phyloP scores from a whole-genome alignment of 805 yeast genomes.

The Pichia nakasei region DNA sequence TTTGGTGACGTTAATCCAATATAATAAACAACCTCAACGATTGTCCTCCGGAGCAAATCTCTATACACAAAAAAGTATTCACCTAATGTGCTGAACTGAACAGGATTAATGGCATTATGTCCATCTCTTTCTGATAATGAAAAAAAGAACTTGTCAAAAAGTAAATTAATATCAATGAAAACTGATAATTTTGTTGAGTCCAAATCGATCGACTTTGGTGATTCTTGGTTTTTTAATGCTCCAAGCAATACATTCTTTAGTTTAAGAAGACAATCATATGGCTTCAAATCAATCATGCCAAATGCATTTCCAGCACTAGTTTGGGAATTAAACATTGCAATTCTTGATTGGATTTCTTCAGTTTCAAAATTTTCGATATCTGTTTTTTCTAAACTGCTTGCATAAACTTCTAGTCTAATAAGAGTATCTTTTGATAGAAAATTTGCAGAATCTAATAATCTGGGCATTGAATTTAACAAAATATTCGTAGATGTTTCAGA shows the following conservation, averaged over 20 bases:
- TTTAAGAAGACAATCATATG: conserved; percentile 47
- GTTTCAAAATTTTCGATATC: conserved; percentile 42
- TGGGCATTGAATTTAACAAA: conserved; percentile 24
- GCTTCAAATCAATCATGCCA: conserved; percentile 22
- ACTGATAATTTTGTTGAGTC: conserved; percentile 35
- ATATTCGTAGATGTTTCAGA: conserved; percentile 10
- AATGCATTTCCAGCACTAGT: conserved; percentile 6
- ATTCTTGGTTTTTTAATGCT: conserved; percentile 44
- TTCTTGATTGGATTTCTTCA: conserved; percentile 44
- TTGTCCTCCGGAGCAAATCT: conserved; percentile 47
- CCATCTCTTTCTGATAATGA: conserved; percentile 15
- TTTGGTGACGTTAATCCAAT: conserved; percentile 24
- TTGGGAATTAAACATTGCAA: conserved; percentile 27
- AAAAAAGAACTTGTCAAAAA: conserved; percentile 42
- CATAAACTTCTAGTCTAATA: conserved; percentile 45
- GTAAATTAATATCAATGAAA: conserved; percentile 45
- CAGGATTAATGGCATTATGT: conserved; percentile 24
- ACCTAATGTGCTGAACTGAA: conserved; percentile 21
- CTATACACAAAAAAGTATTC: conserved; percentile 19
- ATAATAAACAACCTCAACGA: conserved; percentile 42
- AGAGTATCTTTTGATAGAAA: conserved; percentile 38
- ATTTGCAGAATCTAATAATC: conserved; percentile 36
- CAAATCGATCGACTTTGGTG: conserved; percentile 46
- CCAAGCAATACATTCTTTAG: conserved; percentile 58
- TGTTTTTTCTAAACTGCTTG: conserved; percentile 39